A percentile compares a stretch with the other conserved stretches of the same genome.
Conservation (phyloP, 148 eudicot genomes). For the Camellia japonica region DNA sequence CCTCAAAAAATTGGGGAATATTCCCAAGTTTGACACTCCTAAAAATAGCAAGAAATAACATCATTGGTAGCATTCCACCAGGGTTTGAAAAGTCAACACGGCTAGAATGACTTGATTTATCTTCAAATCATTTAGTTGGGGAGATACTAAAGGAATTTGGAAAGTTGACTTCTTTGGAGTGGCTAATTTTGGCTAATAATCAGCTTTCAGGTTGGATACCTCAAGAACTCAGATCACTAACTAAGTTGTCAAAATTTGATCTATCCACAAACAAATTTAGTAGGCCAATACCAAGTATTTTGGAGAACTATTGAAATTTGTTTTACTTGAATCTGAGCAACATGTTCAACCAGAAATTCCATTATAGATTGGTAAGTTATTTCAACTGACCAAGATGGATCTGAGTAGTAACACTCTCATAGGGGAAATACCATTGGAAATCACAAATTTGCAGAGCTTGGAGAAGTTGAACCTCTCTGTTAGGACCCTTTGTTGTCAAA, state of each 20-base stretch:
- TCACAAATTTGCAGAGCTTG: constrained; percentile 25
- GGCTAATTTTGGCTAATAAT: constrained; percentile 31
- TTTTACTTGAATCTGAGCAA: constrained; percentile 14
- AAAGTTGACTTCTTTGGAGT: constrained; percentile 24
- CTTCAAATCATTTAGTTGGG: constrained; percentile 36
- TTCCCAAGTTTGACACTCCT: constrained; percentile 24
- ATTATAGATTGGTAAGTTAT: not conserved
- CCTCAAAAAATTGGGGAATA: constrained; percentile 29
- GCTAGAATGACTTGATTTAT: constrained; percentile 30
- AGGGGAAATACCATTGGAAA: constrained; percentile 29
- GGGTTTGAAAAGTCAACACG: constrained; percentile 23
- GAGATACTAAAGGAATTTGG: constrained; percentile 37
- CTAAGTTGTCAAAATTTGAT: constrained; percentile 29
- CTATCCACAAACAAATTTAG: constrained; percentile 27
- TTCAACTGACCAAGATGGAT: constrained; percentile 13
- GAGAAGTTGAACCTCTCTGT: constrained; percentile 32
- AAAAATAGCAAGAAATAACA: constrained; percentile 14
- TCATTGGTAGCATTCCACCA: constrained; percentile 22
- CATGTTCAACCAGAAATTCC: constrained; percentile 4
- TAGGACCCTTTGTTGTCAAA: too few relatives aligned
- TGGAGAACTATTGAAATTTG: constrained; percentile 23
- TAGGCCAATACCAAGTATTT: constrained; percentile 33
- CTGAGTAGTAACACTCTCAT: constrained; percentile 35
- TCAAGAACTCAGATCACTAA: constrained; percentile 28
- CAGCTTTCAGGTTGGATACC: constrained; percentile 34